Base-by-base conservation (phyloP, 2,329 filamentous ascomycete genomes). In the Fusarium musae region DNA sequence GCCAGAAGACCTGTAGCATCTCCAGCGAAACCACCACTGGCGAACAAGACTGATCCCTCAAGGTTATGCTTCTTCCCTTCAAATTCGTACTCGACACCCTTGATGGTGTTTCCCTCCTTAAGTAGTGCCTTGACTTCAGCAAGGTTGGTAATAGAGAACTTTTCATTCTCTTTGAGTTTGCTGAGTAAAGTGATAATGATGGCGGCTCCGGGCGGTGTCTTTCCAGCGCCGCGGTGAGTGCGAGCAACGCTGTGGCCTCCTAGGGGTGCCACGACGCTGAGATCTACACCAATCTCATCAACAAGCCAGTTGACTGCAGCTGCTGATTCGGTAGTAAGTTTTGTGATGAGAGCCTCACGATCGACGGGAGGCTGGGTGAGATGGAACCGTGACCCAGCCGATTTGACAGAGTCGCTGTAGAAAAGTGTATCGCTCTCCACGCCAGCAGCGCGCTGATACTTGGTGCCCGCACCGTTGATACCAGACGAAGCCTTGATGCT, bases 401-500 rank as follows among this genome's bases (percentile, higher is more conserved):
- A 92, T 28, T 80, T 83, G 12, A 90, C 74, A 0, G 90, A 91
- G 78, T 92, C 90, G 32, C 83, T 78, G 72, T 85, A 87, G 74
- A 91, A 91, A 0, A 80, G 73, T 3, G 80, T 77, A 47, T 86
- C 83, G 28, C 76, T 70, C 28, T 78, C 72, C 47, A 82, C 75
- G n/a, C 81, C 76, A 44, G 76, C 59, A 6, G 76, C 80, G 16
- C 79, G 78, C 77, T 92, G 90, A 69, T 88, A 91, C 7, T 82
- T 83, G 1, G 90, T 92, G 0, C 85, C 85, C 0, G 89, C 89
- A 11, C 89, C 90, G 72, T 91, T 92, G 79, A 92, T 92, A 0
- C 90, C 90, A 0, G 89, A 91, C 0, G 90, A 92, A 1, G 90
- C 90, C 80, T 92, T 92, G 80, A 92, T 91, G 75, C 86, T 89